A percentile compares a stretch with the other conserved stretches of the same genome.
phyloP scores from a whole-genome alignment of 2,329 filamentous ascomycete species.

The Colletotrichum lini region DNA sequence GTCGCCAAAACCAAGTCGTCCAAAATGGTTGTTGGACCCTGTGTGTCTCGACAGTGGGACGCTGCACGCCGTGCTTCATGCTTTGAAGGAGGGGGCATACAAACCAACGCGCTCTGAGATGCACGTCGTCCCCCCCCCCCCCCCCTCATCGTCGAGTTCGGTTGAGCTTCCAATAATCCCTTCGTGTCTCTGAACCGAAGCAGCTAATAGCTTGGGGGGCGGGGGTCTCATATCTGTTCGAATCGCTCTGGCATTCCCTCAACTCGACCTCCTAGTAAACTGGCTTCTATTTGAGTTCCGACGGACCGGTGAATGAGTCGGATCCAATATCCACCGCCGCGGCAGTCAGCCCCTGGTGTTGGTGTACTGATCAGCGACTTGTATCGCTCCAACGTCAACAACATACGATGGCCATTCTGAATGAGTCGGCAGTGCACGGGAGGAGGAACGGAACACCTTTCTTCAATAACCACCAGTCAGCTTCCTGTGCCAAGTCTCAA shows the following conservation, averaged over 20 bases:
- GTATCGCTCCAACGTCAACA: slow-evolving; percentile 4
- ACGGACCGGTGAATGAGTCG: slow-evolving; percentile 16
- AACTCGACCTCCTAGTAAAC: not conserved
- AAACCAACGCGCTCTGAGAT: too few relatives aligned
- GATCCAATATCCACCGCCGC: not conserved
- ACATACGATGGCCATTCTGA: slow-evolving; percentile 28
- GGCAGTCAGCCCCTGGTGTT: not conserved
- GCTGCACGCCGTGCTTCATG: slow-evolving; percentile 30
- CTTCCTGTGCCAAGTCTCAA: not conserved
- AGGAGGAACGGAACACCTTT: not conserved
- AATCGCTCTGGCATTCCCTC: not conserved
- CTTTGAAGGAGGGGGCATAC: not conserved
- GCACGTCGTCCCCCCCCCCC: too few relatives aligned
- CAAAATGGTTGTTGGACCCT: slow-evolving; percentile 20
- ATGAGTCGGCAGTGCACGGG: not conserved
- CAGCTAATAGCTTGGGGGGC: not conserved
- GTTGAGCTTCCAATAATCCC: not conserved
- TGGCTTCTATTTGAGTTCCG: slow-evolving; percentile 4
- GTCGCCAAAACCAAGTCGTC: slow-evolving; percentile 13
- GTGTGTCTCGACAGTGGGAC: slow-evolving; percentile 21
- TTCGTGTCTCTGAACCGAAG: not conserved
- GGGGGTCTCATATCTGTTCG: not conserved
- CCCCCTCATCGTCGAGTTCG: not conserved
- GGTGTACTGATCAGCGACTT: not conserved
- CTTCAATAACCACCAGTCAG: not conserved